These are phyloP conservation scores for Lachnellula hyalina DNA, from an alignment of 2,329 filamentous ascomycete species.

Conservation along the genomic window DNA sequence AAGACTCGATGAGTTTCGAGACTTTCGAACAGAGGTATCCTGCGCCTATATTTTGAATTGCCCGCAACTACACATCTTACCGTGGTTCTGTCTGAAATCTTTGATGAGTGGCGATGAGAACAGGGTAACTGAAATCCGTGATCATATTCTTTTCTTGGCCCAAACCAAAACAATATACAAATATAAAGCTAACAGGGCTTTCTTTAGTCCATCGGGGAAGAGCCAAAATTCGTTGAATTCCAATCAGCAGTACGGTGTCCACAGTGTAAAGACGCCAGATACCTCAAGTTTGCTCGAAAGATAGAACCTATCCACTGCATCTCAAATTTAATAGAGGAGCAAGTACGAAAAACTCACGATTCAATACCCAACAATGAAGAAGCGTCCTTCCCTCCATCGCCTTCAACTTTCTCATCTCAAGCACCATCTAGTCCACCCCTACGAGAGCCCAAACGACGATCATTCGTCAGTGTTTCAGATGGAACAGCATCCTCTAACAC, in stretches of 20 bases:
- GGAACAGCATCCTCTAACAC: too few species aligned
- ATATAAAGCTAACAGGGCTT: too few species aligned
- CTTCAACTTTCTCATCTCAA: too few species aligned
- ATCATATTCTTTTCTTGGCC: background rate
- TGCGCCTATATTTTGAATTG: conserved; percentile 14
- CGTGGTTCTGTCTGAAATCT: background rate
- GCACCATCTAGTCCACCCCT: too few species aligned
- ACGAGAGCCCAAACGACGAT: too few species aligned
- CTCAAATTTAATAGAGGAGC: background rate
- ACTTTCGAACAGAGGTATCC: background rate
- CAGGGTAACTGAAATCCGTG: background rate
- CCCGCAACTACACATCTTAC: conserved; percentile 29
- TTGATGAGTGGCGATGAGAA: background rate
- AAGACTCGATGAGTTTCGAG: background rate
- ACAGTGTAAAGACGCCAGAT: background rate
- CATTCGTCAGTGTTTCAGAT: too few species aligned
- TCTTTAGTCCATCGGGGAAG: background rate
- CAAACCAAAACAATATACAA: background rate
- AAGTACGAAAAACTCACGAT: background rate
- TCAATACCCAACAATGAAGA: background rate
- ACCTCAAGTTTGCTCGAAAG: background rate
- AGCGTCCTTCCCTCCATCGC: background rate
- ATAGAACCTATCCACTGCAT: background rate
- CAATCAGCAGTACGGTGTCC: background rate
- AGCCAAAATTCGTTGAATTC: background rate